phyloP scores from a whole-genome alignment of 129 eudicot genomes.

The Tagetes patula region DNA sequence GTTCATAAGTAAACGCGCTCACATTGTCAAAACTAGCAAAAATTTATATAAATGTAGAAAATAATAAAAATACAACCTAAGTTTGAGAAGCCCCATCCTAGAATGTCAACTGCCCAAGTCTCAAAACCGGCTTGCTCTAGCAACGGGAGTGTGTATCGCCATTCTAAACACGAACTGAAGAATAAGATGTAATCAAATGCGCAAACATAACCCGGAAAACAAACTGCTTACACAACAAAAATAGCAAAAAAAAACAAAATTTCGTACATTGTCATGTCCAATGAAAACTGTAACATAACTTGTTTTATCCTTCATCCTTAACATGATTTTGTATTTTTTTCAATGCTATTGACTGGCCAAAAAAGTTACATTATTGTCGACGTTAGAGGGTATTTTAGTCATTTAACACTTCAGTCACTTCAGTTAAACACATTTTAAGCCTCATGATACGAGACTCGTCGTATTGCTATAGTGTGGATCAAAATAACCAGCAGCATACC shows the following conservation, averaged over 20 bases:
- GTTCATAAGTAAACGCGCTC: neutral
- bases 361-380: neutral
- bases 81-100: constrained; percentile 97
- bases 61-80: constrained; percentile 46
- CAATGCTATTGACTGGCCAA: neutral
- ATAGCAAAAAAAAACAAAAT: neutral
- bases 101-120: constrained; percentile 88
- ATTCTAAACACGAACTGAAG: constrained; percentile 97
- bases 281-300: neutral
- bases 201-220: constrained; percentile 13
- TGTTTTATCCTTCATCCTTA: neutral
- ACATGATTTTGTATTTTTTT: neutral
- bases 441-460: neutral
- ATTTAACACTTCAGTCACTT: neutral
- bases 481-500: constrained; percentile 44
- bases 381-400: neutral
- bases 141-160: constrained; percentile 82
- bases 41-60: neutral
- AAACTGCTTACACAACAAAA: too few relatives aligned
- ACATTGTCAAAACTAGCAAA: neutral
- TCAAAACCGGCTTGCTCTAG: constrained; percentile 87
- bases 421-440: neutral
- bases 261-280: neutral
- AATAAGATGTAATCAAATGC: constrained; percentile 45
- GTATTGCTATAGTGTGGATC: neutral